Base-by-base conservation (phyloP, 768 basidiomycete species). In the Ephemerocybe angulata region DNA sequence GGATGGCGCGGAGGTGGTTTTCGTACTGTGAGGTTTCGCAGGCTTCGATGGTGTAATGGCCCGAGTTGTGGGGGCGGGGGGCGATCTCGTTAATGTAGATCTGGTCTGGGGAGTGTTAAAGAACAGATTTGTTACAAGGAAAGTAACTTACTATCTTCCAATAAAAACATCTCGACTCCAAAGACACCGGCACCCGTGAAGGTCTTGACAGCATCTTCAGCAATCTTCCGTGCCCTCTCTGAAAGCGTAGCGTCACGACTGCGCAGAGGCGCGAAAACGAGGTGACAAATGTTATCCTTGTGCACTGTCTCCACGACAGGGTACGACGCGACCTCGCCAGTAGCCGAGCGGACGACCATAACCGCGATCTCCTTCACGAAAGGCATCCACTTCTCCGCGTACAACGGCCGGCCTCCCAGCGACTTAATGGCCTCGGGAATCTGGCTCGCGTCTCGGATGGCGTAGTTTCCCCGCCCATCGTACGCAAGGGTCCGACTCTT, bases 31-130 rank as follows among this genome's bases (percentile, higher is more conserved):
- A 98, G 2, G 93, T 91, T 61, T 92, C 79, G 69, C 94, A 98
- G 0, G 96, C 94, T 73, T 98, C 97, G 65, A 98, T 98, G 27
- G 95, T 97, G 70, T 98, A 96, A 68, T 99, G 97, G 0, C 96
- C 97, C 8, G 95, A 98, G 73, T 98, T 99, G 69, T 99, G 97
- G 1, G 97, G 96, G 17, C 97, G 83, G 12, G 97, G 97, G 0
- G 97, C 97, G 57, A 99, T 96, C 73, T 99, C 97, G 70, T 99
- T 99, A 59, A 99, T 81, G 55, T 85, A 84, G 1, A 98, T 79
- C 0, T 76, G 69, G 12, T 89, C 93, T 95, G 60, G 4, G 19
- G 13, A 24, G 28, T 40, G 30, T 35, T 35, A 35, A 10, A 46
- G 31, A 56, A 25, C 43, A 15, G n/a, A 54, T 29, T 15, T 44